Evolutionary conservation across 441 rosid genomes (phyloP), one percentile per base, ranked within the genome.

Genomic region (Jatropha podagrica): DNA sequence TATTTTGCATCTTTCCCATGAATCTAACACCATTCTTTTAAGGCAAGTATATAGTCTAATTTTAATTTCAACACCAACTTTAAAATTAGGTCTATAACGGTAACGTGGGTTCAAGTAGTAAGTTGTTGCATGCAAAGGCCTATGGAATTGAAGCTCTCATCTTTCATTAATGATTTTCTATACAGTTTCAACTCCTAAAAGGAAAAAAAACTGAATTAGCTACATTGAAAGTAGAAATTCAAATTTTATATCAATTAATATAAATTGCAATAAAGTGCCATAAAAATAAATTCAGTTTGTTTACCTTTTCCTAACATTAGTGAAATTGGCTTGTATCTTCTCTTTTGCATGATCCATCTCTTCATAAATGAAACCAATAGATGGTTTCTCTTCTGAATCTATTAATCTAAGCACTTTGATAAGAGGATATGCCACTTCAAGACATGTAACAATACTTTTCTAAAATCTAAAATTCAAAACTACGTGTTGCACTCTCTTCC

Each of bases 311-410:
- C 41, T 27, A 2, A 37, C 54, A 44, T 59, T 20, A 38, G 12
- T 71, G 4, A 48, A 69, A 37, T 69, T 69, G 2, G 0, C 3
- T 15, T 51, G n/a, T 3, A 49, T 40, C 60, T 69, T 71, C 41
- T n/a, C 18, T 7, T 32, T 71, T 4, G 54, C 74, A 8, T 41
- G 6, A 20, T 3, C 13, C 52, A 71, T 42, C 41, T 20, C 66
- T 38, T 55, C n/a, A 27, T 40, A 71, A n/a, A 71, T 55, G 37
- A 71, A 71, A 3, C 37, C 38, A 55, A 71, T 71, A 18, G 49
- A 7, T 6, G 74, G 74, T 15, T 58, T 58, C 38, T 59, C 41
- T 0, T 59, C 65, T 0, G 12, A n/a, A 71, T 71, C 56, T 2
- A 42, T 23, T 14, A 71, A 18, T 8, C n/a, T 23, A 18, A 58